These are phyloP conservation scores for Cytospora schulzeri DNA, from an alignment of 2,329 filamentous ascomycete genomes.

Conservation along the genomic window DNA sequence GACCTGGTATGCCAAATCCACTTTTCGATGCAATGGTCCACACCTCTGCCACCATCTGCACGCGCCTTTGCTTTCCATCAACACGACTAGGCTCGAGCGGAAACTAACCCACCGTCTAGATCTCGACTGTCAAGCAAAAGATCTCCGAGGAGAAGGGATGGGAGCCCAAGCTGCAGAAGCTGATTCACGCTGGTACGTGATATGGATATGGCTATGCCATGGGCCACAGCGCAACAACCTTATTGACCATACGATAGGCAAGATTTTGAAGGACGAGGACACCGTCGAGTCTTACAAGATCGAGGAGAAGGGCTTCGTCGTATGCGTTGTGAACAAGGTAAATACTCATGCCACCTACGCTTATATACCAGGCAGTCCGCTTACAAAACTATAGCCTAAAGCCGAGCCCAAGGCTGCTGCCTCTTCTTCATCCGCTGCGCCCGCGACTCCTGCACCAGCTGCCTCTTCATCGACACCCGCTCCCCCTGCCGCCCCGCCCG, in stretches of 20 bases:
- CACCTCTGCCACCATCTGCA: conserved; percentile 6
- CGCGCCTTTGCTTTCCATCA: conserved; percentile 20
- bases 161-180: conserved; percentile 87
- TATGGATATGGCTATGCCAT: conserved; percentile 1
- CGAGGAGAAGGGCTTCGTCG: conserved; percentile 98
- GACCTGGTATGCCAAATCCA: conserved; percentile 73
- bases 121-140: conserved; percentile 89
- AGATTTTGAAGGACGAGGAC: conserved; percentile 97
- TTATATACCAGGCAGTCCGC: conserved; percentile 24
- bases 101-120: conserved; percentile 53
- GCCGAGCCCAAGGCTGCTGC: conserved; percentile 54
- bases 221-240: conserved; percentile 1
- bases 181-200: conserved; percentile 91
- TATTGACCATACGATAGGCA: conserved; percentile 63
- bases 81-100: conserved; percentile 23
- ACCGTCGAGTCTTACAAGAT: conserved; percentile 97
- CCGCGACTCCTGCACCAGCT: conserved; percentile 63
- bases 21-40: conserved; percentile 27
- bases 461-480: conserved; percentile 51
- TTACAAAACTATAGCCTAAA: conserved; percentile 64
- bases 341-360: conserved; percentile 29
- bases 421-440: conserved; percentile 59
- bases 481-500: conserved; percentile 53
- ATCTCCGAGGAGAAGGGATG: conserved; percentile 91
- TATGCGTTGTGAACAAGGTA: conserved; percentile 98